These are phyloP conservation scores for Ceriops zippeliana DNA, from an alignment of 345 rosid genomes.

Conservation along the genomic window DNA sequence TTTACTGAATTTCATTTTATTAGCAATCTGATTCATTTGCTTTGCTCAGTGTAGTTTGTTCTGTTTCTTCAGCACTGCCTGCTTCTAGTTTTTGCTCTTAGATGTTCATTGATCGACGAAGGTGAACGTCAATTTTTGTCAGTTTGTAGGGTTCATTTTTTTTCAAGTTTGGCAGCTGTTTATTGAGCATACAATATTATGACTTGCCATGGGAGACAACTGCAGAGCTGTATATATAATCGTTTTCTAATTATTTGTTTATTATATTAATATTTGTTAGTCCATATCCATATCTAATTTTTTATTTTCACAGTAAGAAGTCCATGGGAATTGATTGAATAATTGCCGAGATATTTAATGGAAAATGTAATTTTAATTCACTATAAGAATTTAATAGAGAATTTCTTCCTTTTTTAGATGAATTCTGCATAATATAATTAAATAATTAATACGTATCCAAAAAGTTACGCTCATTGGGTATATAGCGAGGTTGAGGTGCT, in stretches of 20 bases:
- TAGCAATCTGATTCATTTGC: too few relatives aligned
- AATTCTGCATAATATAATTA: too few relatives aligned
- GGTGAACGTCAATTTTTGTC: slow-evolving; percentile 22
- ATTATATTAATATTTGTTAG: background rate
- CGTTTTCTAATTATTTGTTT: slow-evolving; percentile 9
- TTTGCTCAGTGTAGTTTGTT: too few relatives aligned
- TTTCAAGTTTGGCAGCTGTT: background rate
- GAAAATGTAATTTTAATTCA: slow-evolving; percentile 2
- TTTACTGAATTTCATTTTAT: too few relatives aligned
- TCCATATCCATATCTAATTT: background rate
- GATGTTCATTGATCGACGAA: background rate
- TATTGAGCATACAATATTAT: slow-evolving; percentile 4
- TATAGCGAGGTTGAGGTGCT: too few relatives aligned
- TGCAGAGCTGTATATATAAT: slow-evolving; percentile 1
- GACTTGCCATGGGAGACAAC: slow-evolving; percentile 10
- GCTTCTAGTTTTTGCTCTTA: too few relatives aligned
- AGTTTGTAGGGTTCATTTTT: background rate
- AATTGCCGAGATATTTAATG: slow-evolving; percentile 21
- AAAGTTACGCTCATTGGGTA: too few relatives aligned
- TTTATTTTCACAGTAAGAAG: background rate
- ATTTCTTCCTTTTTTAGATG: background rate
- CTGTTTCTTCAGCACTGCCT: too few relatives aligned
- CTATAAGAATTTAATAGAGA: slow-evolving; percentile 6
- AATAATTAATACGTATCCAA: too few relatives aligned
- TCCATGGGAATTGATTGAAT: slow-evolving; percentile 1